phyloP scores from a whole-genome alignment of 164 flowering plant genomes.

The Umbellularia californica region DNA sequence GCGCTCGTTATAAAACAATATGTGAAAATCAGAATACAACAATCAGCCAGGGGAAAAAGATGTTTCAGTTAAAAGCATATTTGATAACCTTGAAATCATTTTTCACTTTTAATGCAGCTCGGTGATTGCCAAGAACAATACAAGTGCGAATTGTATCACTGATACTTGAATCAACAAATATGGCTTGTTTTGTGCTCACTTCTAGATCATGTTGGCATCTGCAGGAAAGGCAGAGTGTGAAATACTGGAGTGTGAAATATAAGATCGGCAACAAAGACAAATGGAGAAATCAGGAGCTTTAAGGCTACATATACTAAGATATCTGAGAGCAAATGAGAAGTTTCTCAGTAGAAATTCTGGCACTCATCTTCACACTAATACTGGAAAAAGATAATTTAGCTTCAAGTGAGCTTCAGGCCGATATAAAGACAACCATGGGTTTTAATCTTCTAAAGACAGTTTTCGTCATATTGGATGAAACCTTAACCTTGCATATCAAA shows the following conservation, averaged over 20 bases:
- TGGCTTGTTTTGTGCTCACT: constrained; percentile 82
- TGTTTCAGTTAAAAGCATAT: neutral
- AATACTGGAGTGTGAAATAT: neutral
- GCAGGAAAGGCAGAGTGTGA: constrained; percentile 10
- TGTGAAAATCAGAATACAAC: neutral
- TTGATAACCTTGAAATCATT: constrained; percentile 78
- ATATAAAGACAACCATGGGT: neutral
- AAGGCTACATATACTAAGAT: neutral
- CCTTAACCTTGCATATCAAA: neutral
- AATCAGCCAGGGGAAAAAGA: neutral
- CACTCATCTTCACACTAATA: neutral
- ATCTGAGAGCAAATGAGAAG: neutral
- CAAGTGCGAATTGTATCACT: constrained; percentile 96
- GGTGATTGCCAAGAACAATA: constrained; percentile 83
- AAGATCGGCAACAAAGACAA: neutral
- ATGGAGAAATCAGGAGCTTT: neutral
- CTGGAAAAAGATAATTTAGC: neutral
- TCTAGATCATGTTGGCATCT: constrained; percentile 93
- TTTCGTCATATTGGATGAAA: too few species aligned
- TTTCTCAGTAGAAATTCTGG: neutral
- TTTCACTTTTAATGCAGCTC: constrained; percentile 85
- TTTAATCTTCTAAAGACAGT: neutral
- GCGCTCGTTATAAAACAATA: neutral
- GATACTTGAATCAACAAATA: constrained; percentile 92
- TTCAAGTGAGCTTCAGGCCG: neutral